phyloP scores from a whole-genome alignment of 1,284 basidiomycete species.

The Pseudozyma tsukubaensis region DNA sequence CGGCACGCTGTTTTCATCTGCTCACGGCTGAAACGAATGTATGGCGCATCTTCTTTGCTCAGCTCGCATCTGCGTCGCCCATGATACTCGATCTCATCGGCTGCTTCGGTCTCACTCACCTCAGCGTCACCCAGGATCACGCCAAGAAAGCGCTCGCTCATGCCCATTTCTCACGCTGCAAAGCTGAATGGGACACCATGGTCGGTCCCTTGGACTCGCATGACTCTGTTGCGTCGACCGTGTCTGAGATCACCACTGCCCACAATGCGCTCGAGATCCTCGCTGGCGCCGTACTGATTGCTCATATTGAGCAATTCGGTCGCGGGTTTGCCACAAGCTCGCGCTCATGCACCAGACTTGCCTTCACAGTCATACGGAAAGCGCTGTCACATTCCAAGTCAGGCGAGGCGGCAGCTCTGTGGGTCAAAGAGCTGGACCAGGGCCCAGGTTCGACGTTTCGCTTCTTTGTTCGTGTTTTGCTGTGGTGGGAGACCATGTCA shows the following conservation, averaged over 20 bases:
- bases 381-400: not conserved
- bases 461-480: conserved; percentile 23
- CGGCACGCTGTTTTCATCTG: conserved; percentile 32
- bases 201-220: conserved; percentile 4
- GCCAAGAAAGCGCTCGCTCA: conserved; percentile 18
- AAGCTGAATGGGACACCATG: conserved; percentile 15
- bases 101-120: conserved; percentile 25
- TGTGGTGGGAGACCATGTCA: conserved; percentile 41
- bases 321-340: conserved; percentile 19
- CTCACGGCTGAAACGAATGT: conserved; percentile 28
- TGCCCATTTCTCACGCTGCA: conserved; percentile 18
- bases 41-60: conserved; percentile 32
- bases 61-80: conserved; percentile 19
- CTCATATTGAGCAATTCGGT: conserved; percentile 34
- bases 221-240: not conserved
- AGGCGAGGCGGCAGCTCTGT: not conserved
- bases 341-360: conserved; percentile 6
- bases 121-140: conserved; percentile 17
- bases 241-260: conserved; percentile 4
- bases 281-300: conserved; percentile 27
- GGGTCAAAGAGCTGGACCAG: conserved; percentile 3
- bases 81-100: conserved; percentile 20
- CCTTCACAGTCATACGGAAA: conserved; percentile 8
- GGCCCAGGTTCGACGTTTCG: conserved; percentile 27
- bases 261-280: conserved; percentile 20